Evolutionary conservation across 1,284 basidiomycete species (phyloP).

Genomic region (Gyrodon tennesseensis): DNA sequence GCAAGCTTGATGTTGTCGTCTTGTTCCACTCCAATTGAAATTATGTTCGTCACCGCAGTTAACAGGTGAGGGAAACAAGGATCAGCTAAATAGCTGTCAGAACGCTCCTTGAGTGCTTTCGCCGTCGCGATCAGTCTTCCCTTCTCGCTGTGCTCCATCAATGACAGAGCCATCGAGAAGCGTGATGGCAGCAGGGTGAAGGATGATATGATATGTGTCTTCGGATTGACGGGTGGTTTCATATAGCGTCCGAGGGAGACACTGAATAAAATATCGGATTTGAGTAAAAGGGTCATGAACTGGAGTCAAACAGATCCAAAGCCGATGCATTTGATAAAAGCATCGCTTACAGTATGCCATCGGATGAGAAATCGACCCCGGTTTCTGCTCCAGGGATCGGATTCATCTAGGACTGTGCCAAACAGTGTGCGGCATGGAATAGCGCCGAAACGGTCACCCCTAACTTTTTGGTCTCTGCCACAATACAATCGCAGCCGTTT

Average conservation of each 20-base stretch:
- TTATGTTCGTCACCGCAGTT: not conserved
- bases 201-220: constrained; percentile 30
- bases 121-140: constrained; percentile 25
- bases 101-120: constrained; percentile 25
- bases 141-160: constrained; percentile 25
- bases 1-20: not conserved
- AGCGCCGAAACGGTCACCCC: constrained; percentile 29
- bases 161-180: constrained; percentile 28
- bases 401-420: constrained; percentile 34
- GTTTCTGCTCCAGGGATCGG: constrained; percentile 21
- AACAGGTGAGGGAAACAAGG: constrained; percentile 29
- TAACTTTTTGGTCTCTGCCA: constrained; percentile 22
- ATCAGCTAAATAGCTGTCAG: constrained; percentile 26
- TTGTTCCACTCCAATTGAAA: no score
- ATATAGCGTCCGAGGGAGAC: constrained; percentile 33
- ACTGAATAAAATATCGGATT: constrained; percentile 9
- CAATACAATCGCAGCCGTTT: constrained; percentile 27
- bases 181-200: constrained; percentile 24
- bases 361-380: constrained; percentile 33
- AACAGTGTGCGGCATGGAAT: constrained; percentile 33
- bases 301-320: not conserved
- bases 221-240: constrained; percentile 29
- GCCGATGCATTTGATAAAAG: not conserved
- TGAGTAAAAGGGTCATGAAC: not conserved
- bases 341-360: constrained; percentile 22